Percentiles rank a stretch among this genome's conserved stretches.
These are phyloP conservation scores for Quercus engelmannii DNA, from an alignment of 306 rosid genomes.

Conservation along the genomic window DNA sequence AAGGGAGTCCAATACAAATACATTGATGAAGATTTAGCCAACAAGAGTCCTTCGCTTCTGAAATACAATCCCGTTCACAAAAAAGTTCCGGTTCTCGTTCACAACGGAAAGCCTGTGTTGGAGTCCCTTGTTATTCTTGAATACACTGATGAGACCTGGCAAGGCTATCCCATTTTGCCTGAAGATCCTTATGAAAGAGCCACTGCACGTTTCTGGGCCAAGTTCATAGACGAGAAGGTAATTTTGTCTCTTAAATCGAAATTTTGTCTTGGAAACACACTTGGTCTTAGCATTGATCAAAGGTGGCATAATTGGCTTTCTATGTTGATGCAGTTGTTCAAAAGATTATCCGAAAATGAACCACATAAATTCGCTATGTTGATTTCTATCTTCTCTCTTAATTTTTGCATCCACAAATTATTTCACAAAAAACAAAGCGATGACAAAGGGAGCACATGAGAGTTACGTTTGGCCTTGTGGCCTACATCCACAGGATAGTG, in stretches of 20 bases:
- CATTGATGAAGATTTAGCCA: slow-evolving; percentile 18
- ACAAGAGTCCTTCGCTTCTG: slow-evolving; percentile 32
- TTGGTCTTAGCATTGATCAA: no score
- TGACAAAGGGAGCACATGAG: no score
- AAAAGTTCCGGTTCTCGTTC: slow-evolving; percentile 27
- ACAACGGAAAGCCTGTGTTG: slow-evolving; percentile 28
- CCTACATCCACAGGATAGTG: no score
- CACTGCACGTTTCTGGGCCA: slow-evolving; percentile 36
- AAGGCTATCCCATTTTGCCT: slow-evolving; percentile 22
- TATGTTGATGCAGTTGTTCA: no score
- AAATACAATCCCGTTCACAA: slow-evolving; percentile 33
- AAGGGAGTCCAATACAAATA: slow-evolving; percentile 29
- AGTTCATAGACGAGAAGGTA: slow-evolving; percentile 33
- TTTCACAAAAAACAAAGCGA: not conserved
- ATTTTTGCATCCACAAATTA: no score
- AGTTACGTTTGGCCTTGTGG: no score
- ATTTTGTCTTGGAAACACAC: not conserved
- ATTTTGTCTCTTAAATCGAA: not conserved
- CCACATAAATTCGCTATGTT: not conserved
- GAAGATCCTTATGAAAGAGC: slow-evolving; percentile 25
- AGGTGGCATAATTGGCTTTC: no score
- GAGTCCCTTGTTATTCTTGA: slow-evolving; percentile 13
- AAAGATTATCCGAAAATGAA: no score
- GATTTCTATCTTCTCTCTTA: not conserved
- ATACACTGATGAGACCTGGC: slow-evolving; percentile 13